A percentile compares a stretch with the other conserved stretches of the same genome.
These are phyloP conservation scores for Colletotrichum sp. DNA, from an alignment of 2,329 filamentous ascomycete genomes.

Conservation along the genomic window DNA sequence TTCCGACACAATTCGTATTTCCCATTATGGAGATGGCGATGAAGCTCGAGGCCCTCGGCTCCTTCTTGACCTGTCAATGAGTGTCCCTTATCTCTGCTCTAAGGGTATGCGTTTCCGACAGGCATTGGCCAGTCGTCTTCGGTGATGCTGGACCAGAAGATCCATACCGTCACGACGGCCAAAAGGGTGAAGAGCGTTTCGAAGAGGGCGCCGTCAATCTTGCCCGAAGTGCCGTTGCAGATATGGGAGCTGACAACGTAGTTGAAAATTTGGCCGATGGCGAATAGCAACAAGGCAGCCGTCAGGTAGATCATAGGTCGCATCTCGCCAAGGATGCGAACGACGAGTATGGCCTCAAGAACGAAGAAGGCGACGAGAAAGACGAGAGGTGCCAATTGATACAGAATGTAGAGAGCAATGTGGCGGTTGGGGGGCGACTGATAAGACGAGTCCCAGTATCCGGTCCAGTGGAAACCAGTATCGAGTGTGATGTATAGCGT, in stretches of 20 bases:
- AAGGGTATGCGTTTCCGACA: constrained; percentile 43
- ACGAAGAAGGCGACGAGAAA: constrained; percentile 90
- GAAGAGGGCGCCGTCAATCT: constrained; percentile 92
- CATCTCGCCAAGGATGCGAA: constrained; percentile 84
- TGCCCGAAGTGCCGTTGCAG: constrained; percentile 80
- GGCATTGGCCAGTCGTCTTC: constrained; percentile 94
- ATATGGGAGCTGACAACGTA: constrained; percentile 93
- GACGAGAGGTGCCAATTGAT: constrained; percentile 86
- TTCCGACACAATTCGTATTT: neutral
- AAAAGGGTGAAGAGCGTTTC: constrained; percentile 91
- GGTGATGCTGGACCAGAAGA: constrained; percentile 99
- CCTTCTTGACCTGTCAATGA: neutral
- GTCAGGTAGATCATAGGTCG: constrained; percentile 91
- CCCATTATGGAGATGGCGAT: neutral
- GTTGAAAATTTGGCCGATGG: constrained; percentile 93
- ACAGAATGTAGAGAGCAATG: constrained; percentile 91
- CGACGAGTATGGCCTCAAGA: constrained; percentile 82
- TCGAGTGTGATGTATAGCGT: constrained; percentile 96
- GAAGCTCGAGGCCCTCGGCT: neutral
- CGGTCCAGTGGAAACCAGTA: constrained; percentile 86
- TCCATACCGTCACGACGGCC: constrained; percentile 83
- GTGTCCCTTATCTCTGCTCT: neutral
- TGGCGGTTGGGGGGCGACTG: constrained; percentile 65
- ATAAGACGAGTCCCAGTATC: constrained; percentile 71
- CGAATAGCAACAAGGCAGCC: constrained; percentile 80